These are phyloP conservation scores for Ophiocordyceps polyrhachis-furcata DNA, from an alignment of 2,329 filamentous ascomycete species.

Conservation along the genomic window DNA sequence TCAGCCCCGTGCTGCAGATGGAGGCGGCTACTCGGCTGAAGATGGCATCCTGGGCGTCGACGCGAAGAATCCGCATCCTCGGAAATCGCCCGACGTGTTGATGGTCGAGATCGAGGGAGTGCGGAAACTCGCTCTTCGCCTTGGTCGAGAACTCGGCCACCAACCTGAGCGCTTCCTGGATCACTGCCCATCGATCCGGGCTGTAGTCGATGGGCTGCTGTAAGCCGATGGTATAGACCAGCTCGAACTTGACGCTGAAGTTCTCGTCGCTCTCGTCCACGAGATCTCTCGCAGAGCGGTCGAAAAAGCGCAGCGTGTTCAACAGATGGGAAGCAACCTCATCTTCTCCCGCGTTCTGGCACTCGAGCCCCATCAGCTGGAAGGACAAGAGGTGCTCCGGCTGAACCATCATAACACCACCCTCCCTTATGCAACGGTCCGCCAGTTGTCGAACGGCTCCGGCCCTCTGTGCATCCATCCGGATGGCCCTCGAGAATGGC, in stretches of 20 bases:
- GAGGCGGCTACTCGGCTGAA: constrained; percentile 4
- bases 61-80: constrained; percentile 17
- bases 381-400: constrained; percentile 48
- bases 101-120: constrained; percentile 21
- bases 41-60: constrained; percentile 1
- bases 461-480: constrained; percentile 7
- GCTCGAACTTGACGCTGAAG: constrained; percentile 39
- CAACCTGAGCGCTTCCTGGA: constrained; percentile 1
- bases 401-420: constrained; percentile 40
- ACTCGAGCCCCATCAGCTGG: constrained; percentile 40
- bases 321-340: constrained; percentile 14
- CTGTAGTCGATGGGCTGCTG: constrained; percentile 15
- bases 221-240: constrained; percentile 42
- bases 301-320: neutral
- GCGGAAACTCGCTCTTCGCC: constrained; percentile 16
- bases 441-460: constrained; percentile 11
- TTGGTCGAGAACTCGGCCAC: constrained; percentile 24
- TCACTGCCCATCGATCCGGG: constrained; percentile 1
- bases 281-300: constrained; percentile 26
- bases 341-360: constrained; percentile 11
- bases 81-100: constrained; percentile 23
- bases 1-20: constrained; percentile 16
- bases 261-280: constrained; percentile 49
- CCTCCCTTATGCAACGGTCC: constrained; percentile 24
- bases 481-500: constrained; percentile 37